These are phyloP conservation scores for Rhizopus arrhizus DNA, from an alignment of 371 early-diverging fungal species.

Conservation along the genomic window DNA sequence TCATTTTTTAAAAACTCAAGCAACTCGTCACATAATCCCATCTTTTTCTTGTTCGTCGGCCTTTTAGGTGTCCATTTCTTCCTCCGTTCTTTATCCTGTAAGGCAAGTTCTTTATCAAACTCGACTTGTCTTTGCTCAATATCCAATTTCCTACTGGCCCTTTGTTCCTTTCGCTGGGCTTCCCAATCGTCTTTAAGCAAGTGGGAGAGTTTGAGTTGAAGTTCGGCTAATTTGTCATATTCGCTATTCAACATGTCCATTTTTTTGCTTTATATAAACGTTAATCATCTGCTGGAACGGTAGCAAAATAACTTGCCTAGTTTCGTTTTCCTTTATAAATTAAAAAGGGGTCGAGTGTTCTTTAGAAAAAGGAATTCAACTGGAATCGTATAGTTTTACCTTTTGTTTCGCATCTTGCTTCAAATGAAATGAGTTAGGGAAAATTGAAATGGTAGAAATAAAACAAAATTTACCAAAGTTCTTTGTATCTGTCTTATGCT, in stretches of 20 bases:
- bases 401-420: conserved; percentile 3
- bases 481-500: neutral
- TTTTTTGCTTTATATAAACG: neutral
- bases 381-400: neutral
- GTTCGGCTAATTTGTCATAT: conserved; percentile 18
- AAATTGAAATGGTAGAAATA: neutral
- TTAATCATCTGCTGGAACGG: neutral
- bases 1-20: neutral
- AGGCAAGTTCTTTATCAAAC: conserved; percentile 21
- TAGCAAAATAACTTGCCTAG: no score
- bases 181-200: conserved; percentile 19
- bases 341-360: neutral
- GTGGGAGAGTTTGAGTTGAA: conserved; percentile 17
- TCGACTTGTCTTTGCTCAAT: conserved; percentile 22
- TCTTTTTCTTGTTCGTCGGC: neutral
- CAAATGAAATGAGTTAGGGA: neutral
- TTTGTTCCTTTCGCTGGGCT: conserved; percentile 14
- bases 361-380: neutral
- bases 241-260: conserved; percentile 15
- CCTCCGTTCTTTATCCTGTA: conserved; percentile 7
- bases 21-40: neutral
- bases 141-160: conserved; percentile 14
- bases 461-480: neutral
- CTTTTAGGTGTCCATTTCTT: conserved; percentile 8
- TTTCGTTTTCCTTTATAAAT: neutral